A percentile compares a stretch with the other conserved stretches of the same genome.
phyloP scores from a whole-genome alignment of 2,329 filamentous ascomycete genomes.

The Nemania sp. region DNA sequence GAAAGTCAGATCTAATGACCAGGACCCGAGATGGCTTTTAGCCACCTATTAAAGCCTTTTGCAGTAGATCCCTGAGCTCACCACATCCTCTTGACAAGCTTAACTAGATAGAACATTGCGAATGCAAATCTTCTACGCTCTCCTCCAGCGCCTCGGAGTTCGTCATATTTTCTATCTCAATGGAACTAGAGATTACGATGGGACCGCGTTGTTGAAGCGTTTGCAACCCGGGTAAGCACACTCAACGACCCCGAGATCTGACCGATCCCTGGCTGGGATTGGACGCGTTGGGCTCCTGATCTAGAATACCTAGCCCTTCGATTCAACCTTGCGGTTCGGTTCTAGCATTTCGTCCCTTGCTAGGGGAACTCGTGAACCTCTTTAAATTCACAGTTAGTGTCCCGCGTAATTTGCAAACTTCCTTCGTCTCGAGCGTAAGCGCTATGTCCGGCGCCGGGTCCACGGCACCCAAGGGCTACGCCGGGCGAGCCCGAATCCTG shows the following conservation, averaged over 20 bases:
- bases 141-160: constrained; percentile 47
- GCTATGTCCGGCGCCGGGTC: constrained; percentile 3
- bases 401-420: constrained; percentile 1
- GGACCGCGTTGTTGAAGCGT: constrained; percentile 25
- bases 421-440: constrained; percentile 33
- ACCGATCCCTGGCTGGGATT: not conserved
- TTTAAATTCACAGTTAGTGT: constrained; percentile 37
- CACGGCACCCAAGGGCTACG: not conserved
- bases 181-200: constrained; percentile 30
- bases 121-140: constrained; percentile 54
- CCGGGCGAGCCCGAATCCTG: constrained; percentile 6
- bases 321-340: constrained; percentile 42
- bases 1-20: constrained; percentile 25
- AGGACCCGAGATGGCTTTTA: not conserved
- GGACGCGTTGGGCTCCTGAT: constrained; percentile 37
- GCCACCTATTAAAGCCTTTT: not conserved
- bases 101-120: constrained; percentile 56
- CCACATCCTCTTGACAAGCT: constrained; percentile 55
- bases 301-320: constrained; percentile 46
- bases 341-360: constrained; percentile 36
- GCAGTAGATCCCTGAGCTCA: constrained; percentile 30
- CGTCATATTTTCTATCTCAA: constrained; percentile 38
- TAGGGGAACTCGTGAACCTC: constrained; percentile 42
- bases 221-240: constrained; percentile 14
- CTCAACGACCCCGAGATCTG: constrained; percentile 30